Percentiles rank a stretch among this genome's conserved stretches.
Conservation (phyloP, 208 protist species). For the Crithidia mellificae region DNA sequence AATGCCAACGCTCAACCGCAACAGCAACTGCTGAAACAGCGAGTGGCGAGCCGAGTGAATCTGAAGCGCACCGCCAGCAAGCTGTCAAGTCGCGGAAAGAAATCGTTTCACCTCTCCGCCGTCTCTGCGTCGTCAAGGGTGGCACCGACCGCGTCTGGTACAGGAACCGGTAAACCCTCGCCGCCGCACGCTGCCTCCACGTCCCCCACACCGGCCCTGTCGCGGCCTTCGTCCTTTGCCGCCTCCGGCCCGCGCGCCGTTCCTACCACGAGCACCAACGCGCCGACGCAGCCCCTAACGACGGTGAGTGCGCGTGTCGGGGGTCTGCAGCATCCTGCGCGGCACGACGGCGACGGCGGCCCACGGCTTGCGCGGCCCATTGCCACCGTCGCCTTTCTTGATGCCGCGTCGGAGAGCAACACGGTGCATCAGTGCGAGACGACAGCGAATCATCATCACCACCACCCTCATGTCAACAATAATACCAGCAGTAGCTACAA, state of each 20-base stretch:
- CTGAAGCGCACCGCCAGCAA: not conserved
- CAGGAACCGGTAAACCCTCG: too few species aligned
- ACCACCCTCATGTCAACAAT: not conserved
- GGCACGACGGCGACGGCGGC: not conserved
- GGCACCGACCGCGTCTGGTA: too few species aligned
- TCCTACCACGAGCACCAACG: too few species aligned
- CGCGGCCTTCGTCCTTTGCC: too few species aligned
- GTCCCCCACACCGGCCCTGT: too few species aligned
- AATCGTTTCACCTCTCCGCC: not conserved
- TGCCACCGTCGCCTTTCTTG: conserved; percentile 7
- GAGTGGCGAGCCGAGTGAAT: not conserved
- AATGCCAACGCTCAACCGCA: not conserved
- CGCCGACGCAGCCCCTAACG: too few species aligned
- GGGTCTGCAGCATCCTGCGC: not conserved
- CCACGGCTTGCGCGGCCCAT: conserved; percentile 3
- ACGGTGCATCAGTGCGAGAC: not conserved
- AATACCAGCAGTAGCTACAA: not conserved
- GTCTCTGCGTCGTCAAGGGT: not conserved
- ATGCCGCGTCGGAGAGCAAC: not conserved
- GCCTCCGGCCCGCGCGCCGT: too few species aligned
- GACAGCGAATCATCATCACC: too few species aligned
- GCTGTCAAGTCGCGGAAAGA: not conserved
- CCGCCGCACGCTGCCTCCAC: too few species aligned
- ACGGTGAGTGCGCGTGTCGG: not conserved
- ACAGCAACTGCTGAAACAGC: not conserved